Evolutionary conservation across 768 basidiomycete genomes (phyloP).

Genomic region (Mycena polygramma): DNA sequence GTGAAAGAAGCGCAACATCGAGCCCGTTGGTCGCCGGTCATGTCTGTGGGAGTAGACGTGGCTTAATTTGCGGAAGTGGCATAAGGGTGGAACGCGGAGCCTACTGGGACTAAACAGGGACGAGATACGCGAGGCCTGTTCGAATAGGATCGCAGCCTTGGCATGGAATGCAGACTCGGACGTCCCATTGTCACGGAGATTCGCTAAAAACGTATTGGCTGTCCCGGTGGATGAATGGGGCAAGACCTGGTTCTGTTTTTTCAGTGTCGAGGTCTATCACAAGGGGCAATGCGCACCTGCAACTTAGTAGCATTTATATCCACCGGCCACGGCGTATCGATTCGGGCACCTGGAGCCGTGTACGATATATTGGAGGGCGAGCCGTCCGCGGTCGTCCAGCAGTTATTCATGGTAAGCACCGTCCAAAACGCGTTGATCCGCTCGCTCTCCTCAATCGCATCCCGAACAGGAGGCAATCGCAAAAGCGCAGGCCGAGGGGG

Average conservation of each 20-base stretch:
- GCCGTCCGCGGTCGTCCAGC: too few relatives aligned
- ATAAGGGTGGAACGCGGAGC: background rate
- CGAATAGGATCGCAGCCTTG: constrained; percentile 41
- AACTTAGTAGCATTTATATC: constrained; percentile 6
- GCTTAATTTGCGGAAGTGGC: background rate
- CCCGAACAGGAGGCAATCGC: background rate
- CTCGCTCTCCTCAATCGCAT: background rate
- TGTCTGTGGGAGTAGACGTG: constrained; percentile 33
- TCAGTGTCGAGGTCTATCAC: too few relatives aligned
- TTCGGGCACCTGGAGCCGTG: too few relatives aligned
- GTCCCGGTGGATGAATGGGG: background rate
- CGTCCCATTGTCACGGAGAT: constrained; percentile 16
- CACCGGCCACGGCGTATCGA: too few relatives aligned
- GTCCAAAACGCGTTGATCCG: too few relatives aligned
- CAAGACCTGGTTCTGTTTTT: too few relatives aligned
- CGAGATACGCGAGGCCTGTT: constrained; percentile 41
- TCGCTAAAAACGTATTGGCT: constrained; percentile 20
- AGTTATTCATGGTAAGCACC: too few relatives aligned
- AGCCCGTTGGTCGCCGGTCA: constrained; percentile 30
- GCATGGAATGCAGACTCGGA: constrained; percentile 18
- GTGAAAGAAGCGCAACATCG: constrained; percentile 41
- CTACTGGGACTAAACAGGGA: constrained; percentile 40
- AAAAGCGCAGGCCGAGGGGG: constrained; percentile 35
- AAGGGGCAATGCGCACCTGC: background rate
- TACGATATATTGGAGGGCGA: too few relatives aligned